phyloP scores from a whole-genome alignment of 179 eudicot genomes.

The Beta macrorhiza region DNA sequence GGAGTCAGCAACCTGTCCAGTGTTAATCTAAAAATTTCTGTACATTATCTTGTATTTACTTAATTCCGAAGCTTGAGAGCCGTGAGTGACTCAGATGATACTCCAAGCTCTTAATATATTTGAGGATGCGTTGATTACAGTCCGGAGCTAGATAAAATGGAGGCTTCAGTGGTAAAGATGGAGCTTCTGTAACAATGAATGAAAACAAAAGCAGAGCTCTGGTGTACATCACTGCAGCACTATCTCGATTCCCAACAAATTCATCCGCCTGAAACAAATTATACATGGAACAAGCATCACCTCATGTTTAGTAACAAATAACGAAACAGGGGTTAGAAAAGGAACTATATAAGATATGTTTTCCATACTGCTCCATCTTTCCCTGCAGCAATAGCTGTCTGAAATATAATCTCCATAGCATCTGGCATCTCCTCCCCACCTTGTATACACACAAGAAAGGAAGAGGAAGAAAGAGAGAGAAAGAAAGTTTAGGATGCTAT shows the following conservation, averaged over 20 bases:
- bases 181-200: constrained; percentile 46
- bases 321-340: background rate
- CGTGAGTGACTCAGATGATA: constrained; percentile 34
- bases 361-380: constrained; percentile 49
- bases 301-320: background rate
- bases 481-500: background rate
- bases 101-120: constrained; percentile 41
- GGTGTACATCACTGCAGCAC: constrained; percentile 40
- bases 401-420: constrained; percentile 48
- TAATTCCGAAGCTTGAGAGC: constrained; percentile 27
- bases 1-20: constrained; percentile 23
- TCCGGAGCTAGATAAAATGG: constrained; percentile 35
- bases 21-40: constrained; percentile 17
- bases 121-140: constrained; percentile 31
- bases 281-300: background rate
- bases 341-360: background rate
- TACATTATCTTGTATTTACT: constrained; percentile 42
- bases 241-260: constrained; percentile 34
- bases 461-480: background rate
- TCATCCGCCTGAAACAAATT: constrained; percentile 42
- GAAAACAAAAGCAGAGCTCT: constrained; percentile 43
- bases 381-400: constrained; percentile 44
- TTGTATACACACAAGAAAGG: background rate
- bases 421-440: constrained; percentile 54
- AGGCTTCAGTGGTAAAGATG: constrained; percentile 41